Percentiles rank a stretch among this genome's conserved stretches.
Conservation (phyloP, 2,329 filamentous ascomycete species). For the Alternaria solani region DNA sequence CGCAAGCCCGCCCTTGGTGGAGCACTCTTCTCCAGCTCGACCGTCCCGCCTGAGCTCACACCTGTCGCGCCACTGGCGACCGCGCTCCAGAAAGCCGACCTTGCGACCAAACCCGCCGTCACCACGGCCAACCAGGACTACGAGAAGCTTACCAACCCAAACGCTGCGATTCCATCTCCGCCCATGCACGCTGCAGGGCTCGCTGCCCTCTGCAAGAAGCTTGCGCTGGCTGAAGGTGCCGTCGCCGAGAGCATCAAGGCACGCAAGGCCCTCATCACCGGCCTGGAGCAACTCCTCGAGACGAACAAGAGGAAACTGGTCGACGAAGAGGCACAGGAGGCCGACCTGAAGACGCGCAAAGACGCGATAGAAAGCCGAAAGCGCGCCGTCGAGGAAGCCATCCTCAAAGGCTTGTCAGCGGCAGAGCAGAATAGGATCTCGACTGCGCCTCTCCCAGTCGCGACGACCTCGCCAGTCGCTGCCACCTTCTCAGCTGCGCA, state of each 20-base stretch:
- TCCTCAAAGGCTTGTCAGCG: conserved; percentile 81
- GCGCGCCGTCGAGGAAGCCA: conserved; percentile 86
- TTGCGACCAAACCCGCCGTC: conserved; percentile 71
- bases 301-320: conserved; percentile 74
- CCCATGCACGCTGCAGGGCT: conserved; percentile 92
- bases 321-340: conserved; percentile 72
- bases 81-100: conserved; percentile 74
- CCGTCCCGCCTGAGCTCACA: conserved; percentile 77
- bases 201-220: conserved; percentile 85
- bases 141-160: conserved; percentile 79
- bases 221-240: conserved; percentile 87
- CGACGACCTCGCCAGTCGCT: conserved; percentile 24
- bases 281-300: conserved; percentile 82
- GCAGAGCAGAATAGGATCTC: conserved; percentile 61
- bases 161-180: conserved; percentile 73
- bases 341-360: conserved; percentile 72
- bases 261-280: conserved; percentile 77
- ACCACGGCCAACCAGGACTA: conserved; percentile 82
- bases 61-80: conserved; percentile 78
- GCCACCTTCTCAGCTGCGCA: conserved; percentile 48
- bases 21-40: conserved; percentile 72
- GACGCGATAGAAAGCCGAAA: conserved; percentile 81
- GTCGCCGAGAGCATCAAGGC: conserved; percentile 90
- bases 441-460: conserved; percentile 47
- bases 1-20: conserved; percentile 68